Base-by-base conservation (phyloP, 129 eudicot species). In the Pittosporum tobira region DNA sequence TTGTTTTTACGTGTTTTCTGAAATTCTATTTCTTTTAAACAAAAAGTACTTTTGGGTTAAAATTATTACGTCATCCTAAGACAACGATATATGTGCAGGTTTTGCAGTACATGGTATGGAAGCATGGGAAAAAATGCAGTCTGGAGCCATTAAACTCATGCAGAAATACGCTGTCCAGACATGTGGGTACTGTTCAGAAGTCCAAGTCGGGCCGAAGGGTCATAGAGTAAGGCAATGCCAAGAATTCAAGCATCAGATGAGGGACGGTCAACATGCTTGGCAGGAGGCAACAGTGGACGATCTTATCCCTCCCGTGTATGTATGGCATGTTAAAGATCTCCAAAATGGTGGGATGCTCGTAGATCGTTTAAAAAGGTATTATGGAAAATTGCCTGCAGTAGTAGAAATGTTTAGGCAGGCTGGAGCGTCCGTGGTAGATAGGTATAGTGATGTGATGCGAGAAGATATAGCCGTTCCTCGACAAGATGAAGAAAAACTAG, bases 221-320 rank as follows among this genome's bases (percentile, higher is more conserved):
- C 82, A 76, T 50, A 61, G 77, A 15, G 77, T 76, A 28, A 71
- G 82, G 63, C 82, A 76, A 25, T 76, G 82, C 63, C 71, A 66
- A 25, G 75, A 67, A 25, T 71, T 59, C 68, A 77, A 71, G 71
- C 82, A 77, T 70, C 82, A 71, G 64, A 77, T 77, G 82, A 71
- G 78, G 64, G 82, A 77, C 13, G 82, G 82, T 6, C 74, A 77
- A 64, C 82, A 77, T 38, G 82, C 71, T 25, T 77, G 82, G 78
- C 78, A 77, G 48, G 71, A 77, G 64, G 82, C 77, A 57, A 71
- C 77, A n/a, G 7, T 77, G 9, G 82, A 77, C 21, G 82, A 77
- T 54, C 50, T 71, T 21, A 30, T 77, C 26, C 77, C 74, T 9
- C 73, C 73, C 0, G 74, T 71, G 34, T 71, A 77, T 51, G 82